Conservation (phyloP, 2,329 filamentous ascomycete species). For the Fusarium sp. region DNA sequence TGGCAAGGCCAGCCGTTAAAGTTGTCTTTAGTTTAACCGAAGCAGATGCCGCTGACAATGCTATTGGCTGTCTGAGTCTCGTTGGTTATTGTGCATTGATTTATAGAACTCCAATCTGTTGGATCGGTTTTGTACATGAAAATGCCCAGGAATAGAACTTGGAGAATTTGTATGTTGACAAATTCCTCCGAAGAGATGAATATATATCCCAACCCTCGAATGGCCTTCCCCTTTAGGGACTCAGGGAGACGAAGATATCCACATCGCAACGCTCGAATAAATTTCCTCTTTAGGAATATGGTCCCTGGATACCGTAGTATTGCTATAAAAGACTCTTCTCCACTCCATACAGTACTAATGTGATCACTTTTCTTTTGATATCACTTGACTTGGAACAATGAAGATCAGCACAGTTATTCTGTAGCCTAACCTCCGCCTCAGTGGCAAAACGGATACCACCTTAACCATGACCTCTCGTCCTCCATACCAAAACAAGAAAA, state of each 20-base stretch:
- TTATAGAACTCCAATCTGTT: too few relatives aligned
- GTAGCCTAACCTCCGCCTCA: not conserved
- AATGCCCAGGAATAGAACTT: not conserved
- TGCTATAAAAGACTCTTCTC: not conserved
- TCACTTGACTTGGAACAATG: not conserved
- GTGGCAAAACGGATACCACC: not conserved
- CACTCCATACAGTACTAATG: not conserved
- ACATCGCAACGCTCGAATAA: not conserved
- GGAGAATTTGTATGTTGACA: too few relatives aligned
- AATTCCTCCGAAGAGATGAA: too few relatives aligned
- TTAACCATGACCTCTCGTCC: not conserved
- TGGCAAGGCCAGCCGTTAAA: not conserved
- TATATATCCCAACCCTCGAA: not conserved
- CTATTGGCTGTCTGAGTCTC: not conserved
- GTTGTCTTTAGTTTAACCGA: not conserved
- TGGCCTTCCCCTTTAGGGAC: not conserved
- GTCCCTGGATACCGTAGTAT: not conserved
- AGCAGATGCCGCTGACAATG: not conserved
- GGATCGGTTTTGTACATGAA: too few relatives aligned
- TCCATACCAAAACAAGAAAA: not conserved
- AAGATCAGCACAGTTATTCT: not conserved
- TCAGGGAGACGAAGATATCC: not conserved
- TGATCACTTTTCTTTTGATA: not conserved
- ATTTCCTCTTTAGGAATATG: not conserved
- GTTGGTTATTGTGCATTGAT: too few relatives aligned